Base-by-base conservation (phyloP, 164 flowering plant genomes). In the Nymphaea thermarum region DNA sequence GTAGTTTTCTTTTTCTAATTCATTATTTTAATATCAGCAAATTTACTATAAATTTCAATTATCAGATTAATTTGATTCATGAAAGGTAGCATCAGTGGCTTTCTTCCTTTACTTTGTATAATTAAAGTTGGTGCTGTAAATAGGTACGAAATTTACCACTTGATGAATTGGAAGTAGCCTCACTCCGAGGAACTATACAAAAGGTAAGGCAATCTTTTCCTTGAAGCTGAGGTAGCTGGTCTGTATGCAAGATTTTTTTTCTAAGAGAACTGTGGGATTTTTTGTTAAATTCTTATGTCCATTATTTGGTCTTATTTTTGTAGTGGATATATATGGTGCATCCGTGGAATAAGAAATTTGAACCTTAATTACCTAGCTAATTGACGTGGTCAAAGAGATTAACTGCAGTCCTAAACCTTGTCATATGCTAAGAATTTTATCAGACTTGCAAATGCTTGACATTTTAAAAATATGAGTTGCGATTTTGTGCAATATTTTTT, bases 151-250 rank as follows among this genome's bases (percentile, higher is more conserved):
- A 88, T 72, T 81, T 94, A 71, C 97, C 98, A 18, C 87, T 94
- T 71, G 99, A 94, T 85, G 99, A 94, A 65, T 73, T 94, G 86
- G 99, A 94, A 83, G 81, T 94, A 67, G 96, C 89, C 77, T 94
- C 99, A 62, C 96, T 94, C 55, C 82, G 99, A 44, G 99, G 99
- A 72, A 84, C 90, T 66, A 76, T 94, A 76, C 94, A 89, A 71
- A 86, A 89, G 88, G 99, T 94, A 73, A 71, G 12, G 11, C 55
- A 47, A 6, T 14, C 55, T 47, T 7, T 14, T 47, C 55, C 12
- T 47, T 7, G 11, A 47, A 47, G 2, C 55, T 47, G 55, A 47
- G 2, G 12, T 47, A 25, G 55, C 0, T 47, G 6, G 6, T 14
- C 2, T 14, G 12, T 47, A 47, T 47, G 55, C 55, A 25, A 25